Base-by-base conservation (phyloP, 768 basidiomycete genomes). In the Tephrocybe sp. region DNA sequence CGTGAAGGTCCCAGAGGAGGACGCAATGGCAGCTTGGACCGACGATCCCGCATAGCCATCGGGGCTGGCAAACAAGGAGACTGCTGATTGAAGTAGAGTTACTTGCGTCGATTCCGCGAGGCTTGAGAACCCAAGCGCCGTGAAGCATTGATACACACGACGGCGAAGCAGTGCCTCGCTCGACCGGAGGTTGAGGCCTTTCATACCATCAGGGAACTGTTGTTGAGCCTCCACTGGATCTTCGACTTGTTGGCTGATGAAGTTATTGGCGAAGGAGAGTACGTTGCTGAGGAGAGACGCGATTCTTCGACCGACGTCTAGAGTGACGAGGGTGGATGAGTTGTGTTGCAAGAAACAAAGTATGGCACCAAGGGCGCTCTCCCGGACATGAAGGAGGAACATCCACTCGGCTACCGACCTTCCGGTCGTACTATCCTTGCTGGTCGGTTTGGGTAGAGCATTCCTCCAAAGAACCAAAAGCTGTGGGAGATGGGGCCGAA, bases 401-500 rank as follows among this genome's bases (percentile, higher is more conserved):
- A 80, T 77, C 93, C 94, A 98, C 60, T 98, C 97, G 0, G 80
- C 73, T 18, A 80, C 73, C 23, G 84, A 81, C 25, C 94, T 75
- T 15, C 83, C 83, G 4, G 77, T 76, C 14, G 75, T 78, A 12
- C 71, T 74, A 60, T 98, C 96, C 66, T 97, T 97, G 61, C 79
- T 88, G 0, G 92, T 94, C 0, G 93, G 88, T 68, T 98, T 99
- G 1, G 97, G 94, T 0, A 99, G 76, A 1, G 96, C 94, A 59
- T 99, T 99, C 26, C 97, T 78, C 97, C 97, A 99, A 3, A 99
- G 80, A 0, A 98, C 93, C 34, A 98, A 79, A 15, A 98, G 76
- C 59, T 98, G 96, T 0, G 95, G 90, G 1, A 98, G 80, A 65
- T 99, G 94, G 0, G 93, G 83, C 15, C 92, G 85, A 46, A 98